These are phyloP conservation scores for Colletotrichum lentis DNA, from an alignment of 2,329 filamentous ascomycete genomes.

Conservation along the genomic window DNA sequence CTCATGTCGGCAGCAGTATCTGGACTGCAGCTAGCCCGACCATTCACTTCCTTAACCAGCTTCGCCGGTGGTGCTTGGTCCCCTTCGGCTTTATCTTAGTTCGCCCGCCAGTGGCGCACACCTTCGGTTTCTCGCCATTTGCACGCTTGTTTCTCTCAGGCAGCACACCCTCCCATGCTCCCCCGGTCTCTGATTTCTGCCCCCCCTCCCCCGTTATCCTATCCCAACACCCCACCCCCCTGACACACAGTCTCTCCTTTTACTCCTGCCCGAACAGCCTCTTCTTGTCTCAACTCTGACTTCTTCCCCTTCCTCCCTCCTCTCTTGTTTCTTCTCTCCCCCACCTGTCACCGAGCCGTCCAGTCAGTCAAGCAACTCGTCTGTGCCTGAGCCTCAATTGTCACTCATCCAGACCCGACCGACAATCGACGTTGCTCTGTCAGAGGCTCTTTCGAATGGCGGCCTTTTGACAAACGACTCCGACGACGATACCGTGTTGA, in stretches of 20 bases:
- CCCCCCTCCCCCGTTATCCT: constrained; percentile 18
- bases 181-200: constrained; percentile 12
- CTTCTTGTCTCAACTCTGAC: constrained; percentile 34
- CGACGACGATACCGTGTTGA: constrained; percentile 29
- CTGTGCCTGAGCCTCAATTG: constrained; percentile 33
- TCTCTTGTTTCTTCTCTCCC: constrained; percentile 37
- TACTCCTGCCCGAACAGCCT: constrained; percentile 34
- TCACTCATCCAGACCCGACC: constrained; percentile 29
- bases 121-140: constrained; percentile 26
- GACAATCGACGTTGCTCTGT: constrained; percentile 25
- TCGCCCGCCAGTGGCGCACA: constrained; percentile 24
- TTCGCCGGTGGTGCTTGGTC: constrained; percentile 32
- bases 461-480: constrained; percentile 26
- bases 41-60: constrained; percentile 18
- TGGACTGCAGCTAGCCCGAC: constrained; percentile 8
- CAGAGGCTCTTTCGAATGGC: constrained; percentile 33
- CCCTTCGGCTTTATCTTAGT: constrained; percentile 29
- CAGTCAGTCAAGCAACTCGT: constrained; percentile 33
- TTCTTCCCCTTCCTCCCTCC: constrained; percentile 24
- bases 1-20: not conserved
- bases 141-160: not conserved
- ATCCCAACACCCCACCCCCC: constrained; percentile 26
- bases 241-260: constrained; percentile 26
- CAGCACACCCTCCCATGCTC: not conserved
- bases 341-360: constrained; percentile 36